Evolutionary conservation across 371 early-diverging fungal genomes (phyloP), one percentile per base, ranked within the genome.

Genomic region (Zychaea mexicana): DNA sequence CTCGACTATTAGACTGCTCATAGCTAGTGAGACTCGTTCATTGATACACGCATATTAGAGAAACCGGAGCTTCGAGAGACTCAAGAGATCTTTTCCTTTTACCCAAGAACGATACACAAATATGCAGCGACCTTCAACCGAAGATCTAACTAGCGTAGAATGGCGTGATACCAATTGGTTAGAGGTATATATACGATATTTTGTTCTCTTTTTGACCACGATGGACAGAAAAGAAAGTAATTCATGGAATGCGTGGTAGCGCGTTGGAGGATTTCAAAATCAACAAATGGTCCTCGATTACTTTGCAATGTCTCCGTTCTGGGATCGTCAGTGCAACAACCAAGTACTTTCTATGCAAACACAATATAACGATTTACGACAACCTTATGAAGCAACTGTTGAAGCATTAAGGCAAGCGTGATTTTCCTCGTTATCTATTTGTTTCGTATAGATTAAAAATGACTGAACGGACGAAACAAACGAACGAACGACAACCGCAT

Each of bases 271-370:
- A 5, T 81, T 93, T 36, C 84, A 83, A 22, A 84, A 85, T 57
- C 90, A 91, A 46, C 86, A 91, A 67, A 97, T 93, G 70, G 94
- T 94, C 2, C 76, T 99, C 0, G 95, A 95, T 66, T 99, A 99
- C 81, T 99, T 99, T 78, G 86, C 93, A 24, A 83, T 81, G 58
- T 94, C 96, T 3, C 98, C 94, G 9, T 99, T 99, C 78, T 99
- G 98, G 90, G 99, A 99, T 81, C 84, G 91, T 38, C 85, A 90
- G 9, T 96, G 94, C 77, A 95, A 96, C 70, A 99, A 99, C 71
- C 98, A 98, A 53, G 88, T 93, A 10, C 70, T 99, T 13, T 83
- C 88, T 64, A 99, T 99, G 99, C 99, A 99, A 73, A 95, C 97
- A 6, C 91, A 94, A 71, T 96, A 91, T 79, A 96, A 95, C 71